Conservation (phyloP, 768 basidiomycete genomes). For the Lactarius sanguifluus region DNA sequence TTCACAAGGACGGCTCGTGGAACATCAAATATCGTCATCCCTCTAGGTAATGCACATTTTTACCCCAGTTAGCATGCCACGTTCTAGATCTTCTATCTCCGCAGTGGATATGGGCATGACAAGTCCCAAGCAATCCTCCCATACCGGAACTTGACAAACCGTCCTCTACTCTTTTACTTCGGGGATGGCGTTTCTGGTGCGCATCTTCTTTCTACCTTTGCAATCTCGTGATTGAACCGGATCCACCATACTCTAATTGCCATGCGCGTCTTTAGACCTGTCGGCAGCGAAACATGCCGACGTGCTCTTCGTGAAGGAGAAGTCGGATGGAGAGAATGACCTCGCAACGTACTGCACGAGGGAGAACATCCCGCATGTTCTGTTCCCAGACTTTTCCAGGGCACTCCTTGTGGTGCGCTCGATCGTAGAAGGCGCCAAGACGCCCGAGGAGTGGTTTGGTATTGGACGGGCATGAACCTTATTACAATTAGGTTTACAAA, state of each 20-base stretch:
- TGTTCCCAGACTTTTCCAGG: constrained; percentile 70
- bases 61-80: constrained; percentile 5
- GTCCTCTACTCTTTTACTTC: constrained; percentile 92
- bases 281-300: constrained; percentile 93
- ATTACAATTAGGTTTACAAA: background rate
- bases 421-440: constrained; percentile 71
- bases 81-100: constrained; percentile 12
- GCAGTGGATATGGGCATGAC: constrained; percentile 89
- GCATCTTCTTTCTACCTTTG: constrained; percentile 30
- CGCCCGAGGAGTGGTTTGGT: constrained; percentile 50
- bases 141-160: constrained; percentile 66
- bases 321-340: constrained; percentile 78
- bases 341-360: constrained; percentile 78
- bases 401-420: constrained; percentile 60
- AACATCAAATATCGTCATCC: constrained; percentile 87
- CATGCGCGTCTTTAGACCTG: constrained; percentile 54
- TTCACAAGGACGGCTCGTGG: constrained; percentile 69
- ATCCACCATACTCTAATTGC: constrained; percentile 3
- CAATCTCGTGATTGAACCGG: constrained; percentile 5
- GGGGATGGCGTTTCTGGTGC: constrained; percentile 95
- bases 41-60: constrained; percentile 53
- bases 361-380: constrained; percentile 74
- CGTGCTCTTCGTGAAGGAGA: constrained; percentile 90
- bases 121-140: constrained; percentile 94
- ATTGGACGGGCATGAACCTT: constrained; percentile 22